phyloP scores from a whole-genome alignment of 495 filamentous ascomycete species.

The Annulohypoxylon nitens region DNA sequence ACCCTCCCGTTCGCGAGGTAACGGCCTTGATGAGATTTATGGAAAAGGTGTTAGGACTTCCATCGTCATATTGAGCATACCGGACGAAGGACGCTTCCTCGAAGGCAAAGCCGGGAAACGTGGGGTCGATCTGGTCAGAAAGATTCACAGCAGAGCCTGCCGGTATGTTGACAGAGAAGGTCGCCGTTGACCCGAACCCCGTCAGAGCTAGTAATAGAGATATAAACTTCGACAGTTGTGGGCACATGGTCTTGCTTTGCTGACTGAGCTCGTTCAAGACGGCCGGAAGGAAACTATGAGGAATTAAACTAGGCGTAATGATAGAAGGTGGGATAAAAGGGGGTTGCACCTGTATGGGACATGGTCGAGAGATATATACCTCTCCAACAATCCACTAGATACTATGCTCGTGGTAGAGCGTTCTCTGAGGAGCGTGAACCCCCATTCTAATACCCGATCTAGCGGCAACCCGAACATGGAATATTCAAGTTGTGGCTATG shows the following conservation, averaged over 20 bases:
- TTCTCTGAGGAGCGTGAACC: constrained; percentile 11
- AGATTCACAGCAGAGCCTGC: constrained; percentile 7
- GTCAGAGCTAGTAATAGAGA: constrained; percentile 32
- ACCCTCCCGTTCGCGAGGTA: constrained; percentile 46
- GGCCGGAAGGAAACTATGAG: constrained; percentile 1
- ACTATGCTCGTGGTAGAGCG: not conserved
- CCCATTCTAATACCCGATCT: constrained; percentile 13
- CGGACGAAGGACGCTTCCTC: constrained; percentile 49
- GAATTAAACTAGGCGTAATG: not conserved
- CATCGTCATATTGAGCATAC: constrained; percentile 46
- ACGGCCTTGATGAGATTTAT: constrained; percentile 47
- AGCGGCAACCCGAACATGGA: constrained; percentile 6
- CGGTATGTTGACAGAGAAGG: constrained; percentile 31
- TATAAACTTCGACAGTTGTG: not conserved
- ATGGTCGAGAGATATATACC: constrained; percentile 22
- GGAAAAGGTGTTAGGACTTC: constrained; percentile 47
- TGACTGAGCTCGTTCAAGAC: constrained; percentile 5
- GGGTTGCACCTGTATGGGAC: not conserved
- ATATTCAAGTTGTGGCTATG: constrained; percentile 25
- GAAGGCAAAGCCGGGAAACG: constrained; percentile 48
- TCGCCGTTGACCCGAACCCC: constrained; percentile 22
- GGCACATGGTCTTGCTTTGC: constrained; percentile 15
- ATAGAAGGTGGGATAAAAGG: not conserved
- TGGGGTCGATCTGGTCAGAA: constrained; percentile 39
- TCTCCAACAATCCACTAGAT: not conserved